Base-by-base conservation (phyloP, 1,284 basidiomycete species). In the Marasmius oreades region DNA sequence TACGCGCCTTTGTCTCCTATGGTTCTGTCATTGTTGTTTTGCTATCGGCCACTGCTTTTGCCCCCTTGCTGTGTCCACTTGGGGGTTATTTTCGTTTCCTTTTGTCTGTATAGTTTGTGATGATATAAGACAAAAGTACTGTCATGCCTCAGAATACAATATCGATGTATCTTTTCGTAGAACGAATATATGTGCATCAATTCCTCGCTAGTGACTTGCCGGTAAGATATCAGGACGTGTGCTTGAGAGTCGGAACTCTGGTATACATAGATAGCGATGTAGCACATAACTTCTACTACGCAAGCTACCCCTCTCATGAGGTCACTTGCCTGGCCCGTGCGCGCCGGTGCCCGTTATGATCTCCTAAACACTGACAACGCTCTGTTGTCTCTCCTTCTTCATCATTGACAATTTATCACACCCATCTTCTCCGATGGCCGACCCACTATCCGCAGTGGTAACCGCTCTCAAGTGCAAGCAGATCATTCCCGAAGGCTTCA, bases 401-500 rank as follows among this genome's bases (percentile, higher is more conserved):
- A n/a, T n/a, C n/a, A n/a, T n/a, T n/a, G n/a, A n/a, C 22, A n/a
- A 11, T 14, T 37, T 5, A 20, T n/a, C 12, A 51, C 33, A 3
- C 16, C 26, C 36, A 52, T 26, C 26, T 42, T 31, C 11, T 18
- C 26, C 46, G 12, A 46, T 48, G 31, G 28, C 45, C 16, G 77
- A 79, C 58, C 75, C 77, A 10, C 67, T 81, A 24, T 66, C 69
- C 20, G 67, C 73, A 36, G 69, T 85, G 16, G 62, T 72, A 11
- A 42, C 63, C 39, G 66, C 75, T 4, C 72, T 84, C 55, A 64
- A 73, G 57, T 62, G 69, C 24, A 72, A 75, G 16, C 65, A 75
- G n/a, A 71, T 86, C 58, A 79, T 85, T 50, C 80, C 84, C 2
- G 63, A 66, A 2, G 57, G 64, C 22, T 83, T 85, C 66, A 62